These are phyloP conservation scores for Juncus inflexus DNA, from an alignment of 176 grass and related monocot genomes.

Conservation along the genomic window DNA sequence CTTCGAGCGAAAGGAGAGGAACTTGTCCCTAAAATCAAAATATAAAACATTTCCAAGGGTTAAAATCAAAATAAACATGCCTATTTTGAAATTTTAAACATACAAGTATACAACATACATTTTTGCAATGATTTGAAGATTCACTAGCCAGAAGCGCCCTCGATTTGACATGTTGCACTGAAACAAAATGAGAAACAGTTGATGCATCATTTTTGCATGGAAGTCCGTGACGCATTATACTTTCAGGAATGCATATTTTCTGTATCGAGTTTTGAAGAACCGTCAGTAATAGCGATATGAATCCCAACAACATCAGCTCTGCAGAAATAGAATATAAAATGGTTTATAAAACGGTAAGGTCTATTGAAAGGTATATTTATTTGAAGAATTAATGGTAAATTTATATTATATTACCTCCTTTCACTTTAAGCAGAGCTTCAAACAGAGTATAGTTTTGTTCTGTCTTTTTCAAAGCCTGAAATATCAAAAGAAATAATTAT, in stretches of 20 bases:
- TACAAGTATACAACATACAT: conserved; percentile 10
- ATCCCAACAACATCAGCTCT: conserved; percentile 47
- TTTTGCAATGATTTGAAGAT: conserved; percentile 24
- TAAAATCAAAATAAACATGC: too few relatives aligned
- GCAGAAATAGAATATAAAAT: neutral
- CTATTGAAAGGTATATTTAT: neutral
- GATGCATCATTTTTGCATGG: conserved; percentile 29
- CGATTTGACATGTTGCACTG: conserved; percentile 1
- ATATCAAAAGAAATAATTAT: neutral
- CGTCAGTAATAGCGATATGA: conserved; percentile 39
- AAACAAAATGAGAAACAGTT: neutral
- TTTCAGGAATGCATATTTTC: conserved; percentile 30
- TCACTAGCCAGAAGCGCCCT: conserved; percentile 22
- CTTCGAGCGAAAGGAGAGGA: conserved; percentile 26
- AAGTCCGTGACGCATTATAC: conserved; percentile 28
- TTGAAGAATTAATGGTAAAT: neutral
- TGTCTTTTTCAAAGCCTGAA: conserved; percentile 30
- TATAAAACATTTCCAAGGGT: too few relatives aligned
- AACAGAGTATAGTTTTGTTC: conserved; percentile 35
- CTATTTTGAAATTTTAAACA: neutral
- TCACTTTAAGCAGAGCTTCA: conserved; percentile 43
- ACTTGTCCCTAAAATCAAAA: conserved; percentile 25
- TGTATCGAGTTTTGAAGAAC: conserved; percentile 33
- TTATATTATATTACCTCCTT: conserved; percentile 28
- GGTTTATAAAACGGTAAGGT: neutral